Base-by-base conservation (phyloP, 192 early-diverging fungal species). In the Gamsiella multidivaricata region DNA sequence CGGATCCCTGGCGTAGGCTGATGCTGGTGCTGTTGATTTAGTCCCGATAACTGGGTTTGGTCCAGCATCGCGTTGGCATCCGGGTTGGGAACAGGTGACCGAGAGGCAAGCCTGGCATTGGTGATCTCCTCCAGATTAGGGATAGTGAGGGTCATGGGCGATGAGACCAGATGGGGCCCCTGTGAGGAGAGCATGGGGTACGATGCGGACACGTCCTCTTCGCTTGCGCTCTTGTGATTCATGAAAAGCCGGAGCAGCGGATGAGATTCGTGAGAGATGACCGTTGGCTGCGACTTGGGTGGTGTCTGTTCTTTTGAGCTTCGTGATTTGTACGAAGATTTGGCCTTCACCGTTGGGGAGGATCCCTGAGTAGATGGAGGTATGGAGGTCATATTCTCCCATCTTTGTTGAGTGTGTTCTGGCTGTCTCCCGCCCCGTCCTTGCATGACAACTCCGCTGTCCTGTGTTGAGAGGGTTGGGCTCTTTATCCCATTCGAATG, bases 181-280 rank as follows among this genome's bases (percentile, higher is more conserved):
- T 62, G 65, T 5, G 65, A 37, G 7, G 74, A 32, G 28, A 39
- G 52, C 12, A 50, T 18, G 3, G 57, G 28, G 26, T 52, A 43
- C 7, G 69, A 53, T 45, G 36, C 51, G 18, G 74, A 69, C 0
- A 69, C 39, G 37, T 78, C 74, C 39, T 78, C 74, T 18, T 69
- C 74, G n/a, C 74, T 78, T 5, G 74, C 53, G 31, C 74, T 78
- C 22, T 69, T 69, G 25, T 62, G 52, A n/a, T 78, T 52, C 66
- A 78, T 57, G 28, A 78, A 78, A 17, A 78, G 29, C 50, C 54
- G 65, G 22, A 78, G 42, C 6, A 78, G 61, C 4, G 65, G 74
- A n/a, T 78, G 74, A 8, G 74, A 69, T 32, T 69, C 74, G 10
- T 69, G 61, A 2, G 74, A 64, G 20, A 69, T 69, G 29, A 50